Conservation (phyloP, 805 yeast species). For the Barnettozyma vustinii region DNA sequence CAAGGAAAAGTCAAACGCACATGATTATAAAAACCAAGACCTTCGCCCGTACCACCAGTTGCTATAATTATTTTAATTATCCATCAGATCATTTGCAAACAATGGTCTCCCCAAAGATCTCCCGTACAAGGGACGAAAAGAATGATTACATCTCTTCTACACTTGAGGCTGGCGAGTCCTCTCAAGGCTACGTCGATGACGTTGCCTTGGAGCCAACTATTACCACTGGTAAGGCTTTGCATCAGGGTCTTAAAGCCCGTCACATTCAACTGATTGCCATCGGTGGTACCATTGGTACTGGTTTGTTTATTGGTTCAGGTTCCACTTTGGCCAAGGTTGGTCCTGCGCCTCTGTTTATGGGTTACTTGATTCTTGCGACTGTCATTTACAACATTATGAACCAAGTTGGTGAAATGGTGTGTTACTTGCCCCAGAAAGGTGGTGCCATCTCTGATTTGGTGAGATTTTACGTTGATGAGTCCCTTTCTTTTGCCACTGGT, state of each 20-base stretch:
- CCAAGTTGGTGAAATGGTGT: slow-evolving; percentile 62
- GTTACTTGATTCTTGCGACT: slow-evolving; percentile 57
- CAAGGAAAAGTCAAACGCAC: background rate
- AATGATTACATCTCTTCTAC: slow-evolving; percentile 3
- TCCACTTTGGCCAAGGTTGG: slow-evolving; percentile 59
- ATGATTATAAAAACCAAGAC: background rate
- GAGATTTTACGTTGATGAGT: slow-evolving; percentile 42
- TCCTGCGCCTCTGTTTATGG: slow-evolving; percentile 61
- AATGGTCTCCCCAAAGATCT: background rate
- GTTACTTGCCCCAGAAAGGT: slow-evolving; percentile 56
- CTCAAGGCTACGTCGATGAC: slow-evolving; percentile 24
- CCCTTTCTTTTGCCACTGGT: slow-evolving; percentile 26
- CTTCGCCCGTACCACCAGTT: background rate
- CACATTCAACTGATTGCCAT: slow-evolving; percentile 79
- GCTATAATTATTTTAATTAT: too few relatives aligned
- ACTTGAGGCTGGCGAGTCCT: slow-evolving; percentile 20
- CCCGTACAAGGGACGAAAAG: slow-evolving; percentile 15
- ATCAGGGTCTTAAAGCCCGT: slow-evolving; percentile 43
- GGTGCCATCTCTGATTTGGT: slow-evolving; percentile 58
- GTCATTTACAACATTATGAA: slow-evolving; percentile 64
- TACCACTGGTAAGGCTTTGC: slow-evolving; percentile 12
- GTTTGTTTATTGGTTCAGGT: slow-evolving; percentile 74
- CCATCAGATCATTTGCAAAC: background rate
- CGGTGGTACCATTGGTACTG: slow-evolving; percentile 84
- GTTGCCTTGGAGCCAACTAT: slow-evolving; percentile 12